Base-by-base conservation (phyloP, 83 land plant species). In the Larix sibirica region DNA sequence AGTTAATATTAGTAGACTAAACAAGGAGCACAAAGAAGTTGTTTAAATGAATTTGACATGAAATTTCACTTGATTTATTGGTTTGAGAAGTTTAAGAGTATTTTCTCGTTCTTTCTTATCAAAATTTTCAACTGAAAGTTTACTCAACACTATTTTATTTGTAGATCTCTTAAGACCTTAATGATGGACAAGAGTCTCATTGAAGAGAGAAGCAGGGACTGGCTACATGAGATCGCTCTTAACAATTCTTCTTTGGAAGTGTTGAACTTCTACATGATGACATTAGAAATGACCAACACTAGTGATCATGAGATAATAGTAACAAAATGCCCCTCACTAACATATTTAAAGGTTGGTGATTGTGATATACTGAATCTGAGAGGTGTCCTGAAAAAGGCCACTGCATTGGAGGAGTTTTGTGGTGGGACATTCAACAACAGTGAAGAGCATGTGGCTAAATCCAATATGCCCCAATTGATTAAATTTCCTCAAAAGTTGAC, bases 161-260 rank as follows among this genome's bases (percentile, higher is more conserved):
- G 50, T 87, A 95, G 98, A 81, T 80, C 77, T 65, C 86, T 95
- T 8, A 90, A 71, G 82, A 88, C 85, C 31, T 87, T 95, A 40
- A 85, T 86, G 78, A 62, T 95, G 83, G 96, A 95, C 63, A 94
- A 95, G 80, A 92, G 98, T 85, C 33, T 14, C 68, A 89, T 95
- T 62, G 36, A 8, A 1, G 98, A 94, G 80, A 89, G 85, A 61
- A 89, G 90, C 84, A 93, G 93, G 64, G 81, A 86, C 33, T 95
- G 98, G 98, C 89, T 95, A 6, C 94, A 90, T 81, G 93, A 90
- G 79, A 93, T 95, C 58, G 96, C 96, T 13, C 17, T 86, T 13
- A 81, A 92, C 79, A 90, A 90, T 65, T 76, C 87, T 31, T 86
- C 77, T 70, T 86, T 95, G 59, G 92, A 92, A 83, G 80, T 84